These are phyloP conservation scores for Gossypium aridum DNA, from an alignment of 441 rosid genomes.

Conservation along the genomic window DNA sequence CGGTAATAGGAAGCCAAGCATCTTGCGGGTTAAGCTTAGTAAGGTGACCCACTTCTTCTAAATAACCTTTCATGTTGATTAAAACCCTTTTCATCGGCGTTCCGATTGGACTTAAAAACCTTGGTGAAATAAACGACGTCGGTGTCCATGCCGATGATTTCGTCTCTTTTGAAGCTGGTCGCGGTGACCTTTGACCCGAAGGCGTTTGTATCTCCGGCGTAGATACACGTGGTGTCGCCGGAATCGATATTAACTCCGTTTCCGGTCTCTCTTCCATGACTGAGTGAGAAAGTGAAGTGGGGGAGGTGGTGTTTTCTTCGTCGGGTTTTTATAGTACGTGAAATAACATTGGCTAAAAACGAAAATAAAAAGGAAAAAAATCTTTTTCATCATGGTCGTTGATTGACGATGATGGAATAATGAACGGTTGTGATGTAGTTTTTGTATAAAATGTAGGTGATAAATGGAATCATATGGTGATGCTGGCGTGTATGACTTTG, in stretches of 20 bases:
- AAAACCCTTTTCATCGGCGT: slow-evolving; percentile 95
- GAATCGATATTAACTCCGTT: slow-evolving; percentile 88
- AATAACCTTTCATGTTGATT: slow-evolving; percentile 85
- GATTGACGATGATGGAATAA: background rate
- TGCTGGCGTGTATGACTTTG: slow-evolving; percentile 16
- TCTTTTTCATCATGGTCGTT: slow-evolving; percentile 29
- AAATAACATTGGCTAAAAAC: background rate
- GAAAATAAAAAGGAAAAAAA: background rate
- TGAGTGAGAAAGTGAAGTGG: background rate
- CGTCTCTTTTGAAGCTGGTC: slow-evolving; percentile 40
- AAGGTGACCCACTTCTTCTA: slow-evolving; percentile 90
- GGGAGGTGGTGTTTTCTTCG: background rate
- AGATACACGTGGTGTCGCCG: slow-evolving; percentile 84
- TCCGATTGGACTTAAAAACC: slow-evolving; percentile 91
- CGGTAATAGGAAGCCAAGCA: slow-evolving; percentile 96
- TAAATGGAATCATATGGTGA: background rate
- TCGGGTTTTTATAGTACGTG: background rate
- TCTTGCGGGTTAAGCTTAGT: slow-evolving; percentile 97
- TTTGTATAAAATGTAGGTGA: background rate
- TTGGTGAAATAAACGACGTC: slow-evolving; percentile 87
- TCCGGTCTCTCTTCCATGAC: slow-evolving; percentile 92
- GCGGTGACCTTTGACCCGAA: slow-evolving; percentile 89
- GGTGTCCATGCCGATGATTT: slow-evolving; percentile 95
- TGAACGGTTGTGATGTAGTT: slow-evolving; percentile 17
- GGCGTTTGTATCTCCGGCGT: slow-evolving; percentile 95